Percentiles rank a stretch among this genome's conserved stretches.
Conservation (phyloP, 805 yeast species). For the Cyberlindnera japonica region DNA sequence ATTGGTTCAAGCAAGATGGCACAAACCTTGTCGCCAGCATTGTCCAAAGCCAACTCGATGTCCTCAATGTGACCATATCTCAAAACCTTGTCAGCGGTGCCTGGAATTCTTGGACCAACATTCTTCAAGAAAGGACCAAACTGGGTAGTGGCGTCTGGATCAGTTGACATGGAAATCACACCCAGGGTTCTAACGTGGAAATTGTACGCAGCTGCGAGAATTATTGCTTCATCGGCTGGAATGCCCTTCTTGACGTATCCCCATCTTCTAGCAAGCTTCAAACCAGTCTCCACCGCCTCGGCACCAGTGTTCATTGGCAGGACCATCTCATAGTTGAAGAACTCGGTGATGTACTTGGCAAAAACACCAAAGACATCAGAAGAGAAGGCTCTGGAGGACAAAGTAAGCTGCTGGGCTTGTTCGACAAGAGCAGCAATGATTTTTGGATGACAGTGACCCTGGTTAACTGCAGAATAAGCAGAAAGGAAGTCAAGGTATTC, state of each 20-base stretch:
- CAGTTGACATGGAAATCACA: conserved; percentile 93
- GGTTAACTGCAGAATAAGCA: conserved; percentile 96
- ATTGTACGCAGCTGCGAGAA: conserved; percentile 82
- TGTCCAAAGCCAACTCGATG: conserved; percentile 72
- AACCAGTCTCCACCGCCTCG: conserved; percentile 94
- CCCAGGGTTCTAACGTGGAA: conserved; percentile 98
- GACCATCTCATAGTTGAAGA: conserved; percentile 85
- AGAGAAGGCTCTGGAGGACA: conserved; percentile 90
- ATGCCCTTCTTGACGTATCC: conserved; percentile 87
- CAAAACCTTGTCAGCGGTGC: conserved; percentile 53
- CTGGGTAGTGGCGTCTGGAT: conserved; percentile 82
- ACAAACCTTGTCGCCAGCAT: conserved; percentile 85
- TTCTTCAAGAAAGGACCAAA: conserved; percentile 88
- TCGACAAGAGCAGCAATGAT: conserved; percentile 80
- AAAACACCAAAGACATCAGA: conserved; percentile 82
- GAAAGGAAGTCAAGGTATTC: conserved; percentile 89
- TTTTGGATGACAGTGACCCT: conserved; percentile 97
- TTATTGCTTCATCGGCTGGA: conserved; percentile 77
- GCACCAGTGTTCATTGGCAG: conserved; percentile 99
- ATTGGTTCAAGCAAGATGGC: conserved; percentile 93
- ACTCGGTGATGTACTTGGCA: conserved; percentile 86
- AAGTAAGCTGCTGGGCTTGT: conserved; percentile 80
- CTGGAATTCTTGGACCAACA: conserved; percentile 83
- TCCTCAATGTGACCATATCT: conserved; percentile 88
- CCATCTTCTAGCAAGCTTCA: conserved; percentile 96